Evolutionary conservation across 257 asterid genomes (phyloP), one percentile per base, ranked within the genome.

Genomic region (Nicotiana otophora): DNA sequence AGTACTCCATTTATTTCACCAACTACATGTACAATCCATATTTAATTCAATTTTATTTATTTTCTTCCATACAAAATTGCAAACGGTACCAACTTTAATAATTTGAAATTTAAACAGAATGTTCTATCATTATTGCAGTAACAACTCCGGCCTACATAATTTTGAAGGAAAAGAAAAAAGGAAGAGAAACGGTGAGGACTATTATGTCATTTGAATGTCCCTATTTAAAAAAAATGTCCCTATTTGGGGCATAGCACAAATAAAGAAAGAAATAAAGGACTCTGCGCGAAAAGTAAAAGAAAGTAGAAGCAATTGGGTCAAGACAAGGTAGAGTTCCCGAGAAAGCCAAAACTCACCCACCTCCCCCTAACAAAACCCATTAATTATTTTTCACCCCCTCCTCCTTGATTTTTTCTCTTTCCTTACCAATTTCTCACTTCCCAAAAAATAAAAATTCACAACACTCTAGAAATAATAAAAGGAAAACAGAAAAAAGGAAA

Each of bases 311-410:
- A 51, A 42, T 15, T 75, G 80, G 63, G 80, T 75, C 80, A 75
- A 51, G 80, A 75, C 80, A 75, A 26, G 46, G 80, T 51, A 75
- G 80, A 75, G 80, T 75, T 75, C 62, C 51, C 80, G 63, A 75
- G 80, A 75, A 70, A 39, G 34, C 34, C 33, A 42, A 70, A 20
- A 23, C n/a, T 39, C 55, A 46, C 20, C 36, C 60, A 70, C 57
- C 33, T 28, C 23, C 36, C 36, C 10, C 39, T 8, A 16, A 11
- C 12, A 46, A 11, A 72, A n/a, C 5, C 14, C 23, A 72, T 72
- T 23, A 46, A 75, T 75, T 75, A 75, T 51, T 26, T 26, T 75
- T 15, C 23, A 72, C 39, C 61, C 67, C 54, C 20, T 6, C 48
- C 30, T 28, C 30, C 30, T 2, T 39, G 57, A 39, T 20, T 69